Base-by-base conservation (phyloP, 208 protist species). In the Acanthamoeba rhysodes region DNA sequence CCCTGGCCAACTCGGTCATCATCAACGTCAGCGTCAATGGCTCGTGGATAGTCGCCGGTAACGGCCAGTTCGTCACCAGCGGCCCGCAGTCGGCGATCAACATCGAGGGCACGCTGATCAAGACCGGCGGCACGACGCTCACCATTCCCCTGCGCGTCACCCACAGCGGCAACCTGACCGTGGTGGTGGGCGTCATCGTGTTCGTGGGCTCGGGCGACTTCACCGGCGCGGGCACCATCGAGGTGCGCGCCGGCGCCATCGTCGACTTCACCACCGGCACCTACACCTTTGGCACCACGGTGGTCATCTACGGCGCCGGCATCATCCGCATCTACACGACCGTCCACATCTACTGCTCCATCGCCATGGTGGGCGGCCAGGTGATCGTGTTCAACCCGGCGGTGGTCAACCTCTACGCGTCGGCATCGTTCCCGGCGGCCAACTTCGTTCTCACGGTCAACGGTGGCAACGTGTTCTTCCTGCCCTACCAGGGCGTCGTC, bases 161-260 rank as follows among this genome's bases (percentile, higher is more conserved):
- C 88, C 45, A 62, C 64, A 80, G 29, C n/a, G 88, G 88, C 88
- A 94, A 94, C 88, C 32, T 94, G n/a, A 94, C 88, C 88, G 88
- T 94, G 24, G 64, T 94, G 24, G 88, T 94, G 7, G 88, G 53
- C 66, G n/a, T 37, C 6, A 78, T 94, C 66, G 32, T 55, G 20
- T 59, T 94, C 50, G 66, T 62, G 1, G 88, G 66, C 57, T 94
- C 88, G 14, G 88, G 88, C 32, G 66, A 94, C 18, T 94, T 94
- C 70, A 62, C 50, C 50, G 80, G 74, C 74, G 45, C 20, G 37
- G 88, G 88, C 22, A 37, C 34, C 50, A 22, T 94, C 45, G 88
- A 94, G n/a, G 70, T 94, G 12, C 62, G 88, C 62, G 45, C n/a
- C 18, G 64, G 27, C 70, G 41, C 88, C 88, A 55, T 41, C 66